Percentiles rank a stretch among this genome's conserved stretches.
Conservation (phyloP, 1,284 basidiomycete species). For the Ceratobasidium sp. region DNA sequence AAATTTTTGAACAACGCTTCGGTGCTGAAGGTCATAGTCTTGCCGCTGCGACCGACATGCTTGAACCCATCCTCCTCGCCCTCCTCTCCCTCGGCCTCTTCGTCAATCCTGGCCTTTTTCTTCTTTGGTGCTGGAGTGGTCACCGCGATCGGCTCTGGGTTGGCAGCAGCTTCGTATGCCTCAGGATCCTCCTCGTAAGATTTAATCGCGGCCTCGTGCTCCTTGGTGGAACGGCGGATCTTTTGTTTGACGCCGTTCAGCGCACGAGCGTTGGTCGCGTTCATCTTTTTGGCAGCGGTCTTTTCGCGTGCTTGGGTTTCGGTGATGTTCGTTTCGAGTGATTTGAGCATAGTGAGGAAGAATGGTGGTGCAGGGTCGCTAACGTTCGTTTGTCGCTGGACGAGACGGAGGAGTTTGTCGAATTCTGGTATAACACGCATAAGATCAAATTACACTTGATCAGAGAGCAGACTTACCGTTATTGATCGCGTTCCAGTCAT, state of each 20-base stretch:
- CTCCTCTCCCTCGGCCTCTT: constrained; percentile 52
- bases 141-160: constrained; percentile 62
- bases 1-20: constrained; percentile 96
- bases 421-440: constrained; percentile 72
- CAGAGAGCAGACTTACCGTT: constrained; percentile 66
- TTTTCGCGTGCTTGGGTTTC: constrained; percentile 80
- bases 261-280: constrained; percentile 92
- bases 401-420: constrained; percentile 92
- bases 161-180: constrained; percentile 80
- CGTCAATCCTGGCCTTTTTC: constrained; percentile 51
- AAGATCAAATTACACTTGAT: constrained; percentile 2
- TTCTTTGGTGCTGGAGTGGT: constrained; percentile 60
- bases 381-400: constrained; percentile 87
- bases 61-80: constrained; percentile 80
- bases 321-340: constrained; percentile 82
- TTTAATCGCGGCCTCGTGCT: constrained; percentile 85
- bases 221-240: constrained; percentile 90
- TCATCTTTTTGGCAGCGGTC: constrained; percentile 92
- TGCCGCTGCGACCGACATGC: constrained; percentile 92
- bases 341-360: constrained; percentile 82
- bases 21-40: constrained; percentile 82
- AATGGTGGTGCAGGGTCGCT: constrained; percentile 89
- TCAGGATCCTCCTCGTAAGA: constrained; percentile 90
- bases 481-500: constrained; percentile 95
- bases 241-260: constrained; percentile 98